phyloP scores from a whole-genome alignment of 176 grass and related monocot genomes.

The Calamus simplicifolius region DNA sequence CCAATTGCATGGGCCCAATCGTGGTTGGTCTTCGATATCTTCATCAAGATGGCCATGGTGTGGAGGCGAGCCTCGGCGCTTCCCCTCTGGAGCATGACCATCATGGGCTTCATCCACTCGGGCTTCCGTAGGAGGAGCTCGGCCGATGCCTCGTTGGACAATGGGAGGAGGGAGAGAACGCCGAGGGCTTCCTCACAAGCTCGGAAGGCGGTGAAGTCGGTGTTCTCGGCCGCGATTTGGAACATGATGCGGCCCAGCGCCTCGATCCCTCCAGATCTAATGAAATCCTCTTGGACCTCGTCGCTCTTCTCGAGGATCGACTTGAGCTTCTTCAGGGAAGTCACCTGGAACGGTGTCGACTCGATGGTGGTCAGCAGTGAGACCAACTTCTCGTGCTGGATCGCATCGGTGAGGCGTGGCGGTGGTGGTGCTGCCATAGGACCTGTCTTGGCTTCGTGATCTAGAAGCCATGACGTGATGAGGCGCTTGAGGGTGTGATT shows the following conservation, averaged over 20 bases:
- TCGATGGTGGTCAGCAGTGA: constrained; percentile 32
- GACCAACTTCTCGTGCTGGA: constrained; percentile 31
- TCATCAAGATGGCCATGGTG: constrained; percentile 53
- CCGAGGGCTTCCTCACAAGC: constrained; percentile 65
- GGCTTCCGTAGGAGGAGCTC: constrained; percentile 31
- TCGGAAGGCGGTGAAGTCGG: constrained; percentile 50
- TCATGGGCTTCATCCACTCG: constrained; percentile 33
- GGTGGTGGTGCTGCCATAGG: no score
- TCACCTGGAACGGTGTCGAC: constrained; percentile 76
- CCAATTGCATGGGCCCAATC: constrained; percentile 28
- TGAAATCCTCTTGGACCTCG: constrained; percentile 36
- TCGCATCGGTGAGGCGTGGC: not conserved
- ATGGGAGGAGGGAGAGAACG: constrained; percentile 43
- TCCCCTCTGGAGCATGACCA: constrained; percentile 58
- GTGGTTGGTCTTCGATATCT: constrained; percentile 34
- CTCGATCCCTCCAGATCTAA: constrained; percentile 37
- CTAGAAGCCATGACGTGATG: constrained; percentile 45
- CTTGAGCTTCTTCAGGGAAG: constrained; percentile 40
- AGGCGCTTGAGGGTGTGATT: constrained; percentile 82
- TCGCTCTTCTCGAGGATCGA: constrained; percentile 28
- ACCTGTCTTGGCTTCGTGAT: no score
- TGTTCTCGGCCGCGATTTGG: constrained; percentile 31
- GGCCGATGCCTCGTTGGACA: constrained; percentile 30
- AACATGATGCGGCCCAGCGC: constrained; percentile 37
- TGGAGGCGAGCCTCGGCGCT: constrained; percentile 58